Conservation (phyloP, 495 filamentous ascomycete genomes). For the Tuber brumale region DNA sequence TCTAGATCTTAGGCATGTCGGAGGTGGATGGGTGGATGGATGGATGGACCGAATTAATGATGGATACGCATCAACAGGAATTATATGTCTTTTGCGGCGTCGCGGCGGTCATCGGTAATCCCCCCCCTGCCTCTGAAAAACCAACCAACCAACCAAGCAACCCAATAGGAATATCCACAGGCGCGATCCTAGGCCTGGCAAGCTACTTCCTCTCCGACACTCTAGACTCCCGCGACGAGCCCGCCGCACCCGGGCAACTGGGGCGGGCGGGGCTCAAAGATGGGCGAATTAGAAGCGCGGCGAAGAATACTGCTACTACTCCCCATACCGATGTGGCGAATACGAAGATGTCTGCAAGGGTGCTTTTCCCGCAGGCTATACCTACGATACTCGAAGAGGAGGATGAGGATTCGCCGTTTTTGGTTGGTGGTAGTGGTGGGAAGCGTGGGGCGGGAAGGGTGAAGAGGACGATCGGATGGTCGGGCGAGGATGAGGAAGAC, state of each 20-base stretch:
- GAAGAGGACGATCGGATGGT: neutral
- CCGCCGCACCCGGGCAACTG: neutral
- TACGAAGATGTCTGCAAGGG: neutral
- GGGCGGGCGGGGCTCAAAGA: neutral
- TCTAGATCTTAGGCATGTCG: neutral
- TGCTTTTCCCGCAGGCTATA: conserved; percentile 19
- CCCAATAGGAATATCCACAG: conserved; percentile 16
- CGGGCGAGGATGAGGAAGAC: neutral
- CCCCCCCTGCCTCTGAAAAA: neutral
- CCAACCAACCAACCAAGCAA: neutral
- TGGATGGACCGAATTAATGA: neutral
- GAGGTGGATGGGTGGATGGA: neutral
- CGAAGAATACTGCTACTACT: conserved; percentile 1
- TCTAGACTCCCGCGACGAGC: conserved; percentile 9
- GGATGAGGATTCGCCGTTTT: conserved; percentile 31
- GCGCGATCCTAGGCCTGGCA: conserved; percentile 23
- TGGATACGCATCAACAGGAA: conserved; percentile 12
- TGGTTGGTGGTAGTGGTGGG: neutral
- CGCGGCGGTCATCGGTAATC: conserved; percentile 27
- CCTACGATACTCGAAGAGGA: conserved; percentile 35
- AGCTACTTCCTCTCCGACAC: conserved; percentile 14
- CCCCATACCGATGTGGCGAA: conserved; percentile 6
- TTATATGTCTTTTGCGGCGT: conserved; percentile 31
- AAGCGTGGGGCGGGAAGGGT: conserved; percentile 11
- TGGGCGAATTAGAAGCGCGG: neutral